Conservation (phyloP, 2,329 filamentous ascomycete species). For the Neofusicoccum cordaticola region DNA sequence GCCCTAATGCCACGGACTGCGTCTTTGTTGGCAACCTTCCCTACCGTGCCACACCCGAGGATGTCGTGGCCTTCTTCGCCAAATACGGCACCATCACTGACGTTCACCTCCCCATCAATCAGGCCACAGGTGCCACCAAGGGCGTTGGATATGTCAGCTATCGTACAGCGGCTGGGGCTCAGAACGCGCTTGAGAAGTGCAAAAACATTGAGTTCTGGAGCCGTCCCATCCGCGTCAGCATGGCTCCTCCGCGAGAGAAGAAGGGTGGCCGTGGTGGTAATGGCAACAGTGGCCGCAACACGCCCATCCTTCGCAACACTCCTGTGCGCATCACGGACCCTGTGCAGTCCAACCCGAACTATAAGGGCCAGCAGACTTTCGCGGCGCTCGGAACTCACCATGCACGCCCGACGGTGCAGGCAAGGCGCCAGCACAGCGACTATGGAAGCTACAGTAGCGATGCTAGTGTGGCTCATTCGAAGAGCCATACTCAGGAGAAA, state of each 20-base stretch:
- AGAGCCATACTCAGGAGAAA: too few species aligned
- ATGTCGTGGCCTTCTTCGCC: slow-evolving; percentile 6
- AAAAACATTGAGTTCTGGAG: not conserved
- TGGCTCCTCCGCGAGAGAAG: not conserved
- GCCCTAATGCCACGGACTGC: not conserved
- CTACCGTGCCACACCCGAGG: not conserved
- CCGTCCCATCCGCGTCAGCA: not conserved
- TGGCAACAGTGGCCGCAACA: not conserved
- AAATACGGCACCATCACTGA: not conserved
- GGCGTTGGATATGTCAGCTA: slow-evolving; percentile 6
- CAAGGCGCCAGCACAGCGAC: not conserved
- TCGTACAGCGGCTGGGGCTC: not conserved
- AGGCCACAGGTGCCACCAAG: not conserved
- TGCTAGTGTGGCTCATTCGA: too few species aligned
- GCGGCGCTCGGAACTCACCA: not conserved
- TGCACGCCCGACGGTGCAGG: not conserved
- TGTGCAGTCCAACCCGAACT: not conserved
- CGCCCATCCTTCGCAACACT: not conserved
- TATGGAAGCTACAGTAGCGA: not conserved
- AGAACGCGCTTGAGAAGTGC: not conserved
- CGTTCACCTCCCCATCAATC: slow-evolving; percentile 1
- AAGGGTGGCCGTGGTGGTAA: not conserved
- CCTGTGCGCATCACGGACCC: not conserved
- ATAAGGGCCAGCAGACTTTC: not conserved
- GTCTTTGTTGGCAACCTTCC: slow-evolving; percentile 12